Evolutionary conservation across 257 asterid genomes (phyloP).

Genomic region (Capsicum chinense): DNA sequence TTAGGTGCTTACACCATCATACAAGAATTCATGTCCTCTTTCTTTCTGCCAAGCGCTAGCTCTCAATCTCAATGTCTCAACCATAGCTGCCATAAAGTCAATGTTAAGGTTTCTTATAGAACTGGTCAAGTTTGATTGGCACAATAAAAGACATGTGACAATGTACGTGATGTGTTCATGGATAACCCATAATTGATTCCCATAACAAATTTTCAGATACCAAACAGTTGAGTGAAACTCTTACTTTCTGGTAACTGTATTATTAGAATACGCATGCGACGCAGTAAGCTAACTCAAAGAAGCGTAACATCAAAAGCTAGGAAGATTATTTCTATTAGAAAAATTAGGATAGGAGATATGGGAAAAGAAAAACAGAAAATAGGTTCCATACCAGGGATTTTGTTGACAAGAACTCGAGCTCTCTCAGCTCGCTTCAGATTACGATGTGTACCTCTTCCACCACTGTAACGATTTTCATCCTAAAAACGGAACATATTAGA

Average conservation of each 20-base stretch:
- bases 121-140: neutral
- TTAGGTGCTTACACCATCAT: conserved; percentile 73
- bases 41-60: conserved; percentile 78
- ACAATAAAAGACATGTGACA: neutral
- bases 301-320: neutral
- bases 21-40: conserved; percentile 68
- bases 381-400: conserved; percentile 74
- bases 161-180: neutral
- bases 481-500: conserved; percentile 37
- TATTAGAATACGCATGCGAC: neutral
- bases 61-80: conserved; percentile 65
- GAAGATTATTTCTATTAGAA: neutral
- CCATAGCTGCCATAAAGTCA: conserved; percentile 56
- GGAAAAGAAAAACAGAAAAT: neutral
- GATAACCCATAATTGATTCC: neutral
- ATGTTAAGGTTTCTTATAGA: neutral
- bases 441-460: conserved; percentile 90
- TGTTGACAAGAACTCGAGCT: conserved; percentile 86
- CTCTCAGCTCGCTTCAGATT: conserved; percentile 90
- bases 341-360: neutral
- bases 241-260: conserved; percentile 1
- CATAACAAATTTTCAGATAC: neutral
- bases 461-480: conserved; percentile 93
- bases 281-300: conserved; percentile 20
- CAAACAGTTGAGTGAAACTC: neutral